Evolutionary conservation across 148 eudicot species (phyloP), one percentile per base, ranked within the genome.

Genomic region (Cornus florida): DNA sequence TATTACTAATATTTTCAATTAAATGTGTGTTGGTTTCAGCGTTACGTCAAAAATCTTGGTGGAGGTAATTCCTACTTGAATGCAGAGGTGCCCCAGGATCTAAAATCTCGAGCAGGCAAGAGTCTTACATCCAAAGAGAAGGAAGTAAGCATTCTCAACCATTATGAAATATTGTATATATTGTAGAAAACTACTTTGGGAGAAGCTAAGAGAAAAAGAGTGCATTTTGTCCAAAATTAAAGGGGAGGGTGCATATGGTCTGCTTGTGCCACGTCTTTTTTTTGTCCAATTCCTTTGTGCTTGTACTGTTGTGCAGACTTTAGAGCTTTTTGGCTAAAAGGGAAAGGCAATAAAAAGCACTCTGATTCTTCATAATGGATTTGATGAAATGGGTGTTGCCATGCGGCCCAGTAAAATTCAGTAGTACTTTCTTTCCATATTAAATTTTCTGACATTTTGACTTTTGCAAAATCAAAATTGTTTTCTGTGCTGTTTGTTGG

Each of bases 161-260:
- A 80, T 10, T 75, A 78, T 73, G 72, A 28, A 59, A 43, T 69
- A 86, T 78, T 74, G 92, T 88, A 69, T 82, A 84, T 82, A 28
- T 28, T 28, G 28, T 28, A 28, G 28, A 28, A 28, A 28, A 28
- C 28, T 28, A 28, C 28, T 28, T 28, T 28, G 28, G 28, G 28
- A 28, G 28, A 28, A 28, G 28, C 28, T 28, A 28, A 28, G 28
- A 28, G 28, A 28, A 28, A 28, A 28, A 28, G 1, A 28, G 28
- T 28, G 28, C 28, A 28, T 28, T 28, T 28, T 28, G 28, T 73
- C 77, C 57, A 7, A 76, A 69, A 69, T 19, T 28, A 28, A 28
- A 28, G 28, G 1, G 28, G 28, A 28, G 60, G 19, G 60, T 56
- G 60, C 60, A 56, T 56, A 7, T 6, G 56, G 56, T 6, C 13